Evolutionary conservation across 2,329 filamentous ascomycete genomes (phyloP).

Genomic region (Cadophora sp.): DNA sequence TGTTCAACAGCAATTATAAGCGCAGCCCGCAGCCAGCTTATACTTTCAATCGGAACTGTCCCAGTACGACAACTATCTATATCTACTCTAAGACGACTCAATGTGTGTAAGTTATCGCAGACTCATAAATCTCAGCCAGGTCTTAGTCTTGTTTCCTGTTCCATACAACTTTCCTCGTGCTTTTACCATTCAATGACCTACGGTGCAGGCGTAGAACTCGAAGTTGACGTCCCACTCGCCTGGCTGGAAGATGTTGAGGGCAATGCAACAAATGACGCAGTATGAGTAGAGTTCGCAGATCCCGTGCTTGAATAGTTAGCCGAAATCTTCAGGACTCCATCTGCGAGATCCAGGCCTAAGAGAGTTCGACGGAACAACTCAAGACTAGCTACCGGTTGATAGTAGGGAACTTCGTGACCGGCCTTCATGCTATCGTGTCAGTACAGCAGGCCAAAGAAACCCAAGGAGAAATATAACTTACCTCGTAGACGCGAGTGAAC

Average conservation of each 20-base stretch:
- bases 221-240: neutral
- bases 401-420: constrained; percentile 39
- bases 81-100: neutral
- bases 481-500: constrained; percentile 41
- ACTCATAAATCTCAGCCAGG: neutral
- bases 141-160: too few species aligned
- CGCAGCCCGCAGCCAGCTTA: too few species aligned
- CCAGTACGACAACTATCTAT: too few species aligned
- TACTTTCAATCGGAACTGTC: too few species aligned
- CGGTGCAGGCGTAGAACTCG: constrained; percentile 11
- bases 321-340: constrained; percentile 47
- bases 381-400: constrained; percentile 39
- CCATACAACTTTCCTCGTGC: neutral
- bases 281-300: constrained; percentile 34
- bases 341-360: constrained; percentile 48
- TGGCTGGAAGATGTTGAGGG: constrained; percentile 29
- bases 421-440: constrained; percentile 2
- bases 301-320: constrained; percentile 36
- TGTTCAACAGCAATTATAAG: too few species aligned
- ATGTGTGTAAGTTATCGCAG: neutral
- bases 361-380: constrained; percentile 43
- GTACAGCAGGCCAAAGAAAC: neutral
- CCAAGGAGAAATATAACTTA: constrained; percentile 15
- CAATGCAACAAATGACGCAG: constrained; percentile 33
- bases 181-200: constrained; percentile 10